A percentile compares a stretch with the other conserved stretches of the same genome.
Evolutionary conservation across 148 eudicot genomes (phyloP).

Genomic region (Diospyros kaki): DNA sequence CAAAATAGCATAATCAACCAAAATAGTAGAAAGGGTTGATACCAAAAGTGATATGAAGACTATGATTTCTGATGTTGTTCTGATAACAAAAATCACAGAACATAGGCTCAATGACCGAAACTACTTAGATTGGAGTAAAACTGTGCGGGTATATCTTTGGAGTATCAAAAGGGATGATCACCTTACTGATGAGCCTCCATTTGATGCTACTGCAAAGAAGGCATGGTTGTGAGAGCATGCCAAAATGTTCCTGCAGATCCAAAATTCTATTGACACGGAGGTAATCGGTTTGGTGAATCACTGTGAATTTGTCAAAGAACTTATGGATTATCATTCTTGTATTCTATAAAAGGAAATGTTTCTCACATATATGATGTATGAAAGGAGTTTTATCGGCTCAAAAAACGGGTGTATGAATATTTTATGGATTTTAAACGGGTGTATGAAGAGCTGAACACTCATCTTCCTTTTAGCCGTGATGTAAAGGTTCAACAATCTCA

Average conservation of each 20-base stretch:
- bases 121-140: conserved; percentile 7
- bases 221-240: background rate
- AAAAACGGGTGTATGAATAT: background rate
- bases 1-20: no score
- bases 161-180: background rate
- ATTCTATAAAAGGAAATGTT: conserved; percentile 3
- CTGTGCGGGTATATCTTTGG: background rate
- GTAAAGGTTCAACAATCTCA: background rate
- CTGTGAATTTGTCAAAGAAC: conserved; percentile 5
- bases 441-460: background rate
- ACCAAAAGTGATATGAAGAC: no score
- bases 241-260: background rate
- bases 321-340: conserved; percentile 12
- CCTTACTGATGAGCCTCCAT: background rate
- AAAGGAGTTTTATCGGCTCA: conserved; percentile 5
- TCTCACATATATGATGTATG: conserved; percentile 9
- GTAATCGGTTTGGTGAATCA: conserved; percentile 1
- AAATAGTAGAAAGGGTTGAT: no score
- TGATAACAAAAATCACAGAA: no score
- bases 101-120: background rate
- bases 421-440: conserved; percentile 5
- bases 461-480: background rate
- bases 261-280: background rate
- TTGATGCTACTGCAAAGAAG: no score
- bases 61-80: no score